Percentiles rank a stretch among this genome's conserved stretches.
These are phyloP conservation scores for Dactylellina haptotyla DNA, from an alignment of 2,329 filamentous ascomycete genomes.

Conservation along the genomic window DNA sequence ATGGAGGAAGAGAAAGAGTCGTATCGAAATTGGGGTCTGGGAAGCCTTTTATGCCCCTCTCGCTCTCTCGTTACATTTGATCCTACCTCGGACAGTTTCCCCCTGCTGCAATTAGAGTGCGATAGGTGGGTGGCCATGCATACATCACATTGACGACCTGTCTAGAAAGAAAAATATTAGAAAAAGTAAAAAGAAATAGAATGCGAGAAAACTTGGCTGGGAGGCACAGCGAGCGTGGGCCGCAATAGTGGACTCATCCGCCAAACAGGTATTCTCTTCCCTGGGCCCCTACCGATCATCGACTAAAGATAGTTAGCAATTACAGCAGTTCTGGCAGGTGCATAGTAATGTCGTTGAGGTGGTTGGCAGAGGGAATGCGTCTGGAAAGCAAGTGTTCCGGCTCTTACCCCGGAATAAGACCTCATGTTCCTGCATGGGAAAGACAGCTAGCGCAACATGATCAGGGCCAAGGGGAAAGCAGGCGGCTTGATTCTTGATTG, in stretches of 20 bases:
- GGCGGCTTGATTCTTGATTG: slow-evolving; percentile 39
- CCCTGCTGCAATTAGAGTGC: slow-evolving; percentile 18
- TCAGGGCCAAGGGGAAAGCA: slow-evolving; percentile 13
- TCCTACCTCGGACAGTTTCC: slow-evolving; percentile 53
- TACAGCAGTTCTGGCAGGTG: slow-evolving; percentile 44
- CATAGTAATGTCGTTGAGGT: slow-evolving; percentile 8
- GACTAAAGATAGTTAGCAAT: slow-evolving; percentile 34
- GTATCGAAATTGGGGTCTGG: slow-evolving; percentile 24
- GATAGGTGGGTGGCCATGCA: slow-evolving; percentile 14
- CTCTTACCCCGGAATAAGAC: slow-evolving; percentile 33
- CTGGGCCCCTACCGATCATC: slow-evolving; percentile 47
- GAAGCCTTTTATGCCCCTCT: slow-evolving; percentile 46
- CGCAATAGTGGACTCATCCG: slow-evolving; percentile 27
- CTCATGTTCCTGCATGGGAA: slow-evolving; percentile 51
- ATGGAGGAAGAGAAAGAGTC: slow-evolving; percentile 29
- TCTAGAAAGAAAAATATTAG: slow-evolving; percentile 26
- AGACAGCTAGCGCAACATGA: slow-evolving; percentile 34
- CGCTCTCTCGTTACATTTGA: not conserved
- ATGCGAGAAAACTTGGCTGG: not conserved
- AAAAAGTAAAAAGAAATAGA: slow-evolving; percentile 8
- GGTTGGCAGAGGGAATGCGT: slow-evolving; percentile 30
- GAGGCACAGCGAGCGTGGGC: slow-evolving; percentile 27
- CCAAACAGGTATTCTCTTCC: slow-evolving; percentile 17
- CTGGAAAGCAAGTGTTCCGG: slow-evolving; percentile 31
- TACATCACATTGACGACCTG: slow-evolving; percentile 53